Percentiles rank a stretch among this genome's conserved stretches.
phyloP scores from a whole-genome alignment of 75 land plant genomes.

The Isoetes taiwanensis region DNA sequence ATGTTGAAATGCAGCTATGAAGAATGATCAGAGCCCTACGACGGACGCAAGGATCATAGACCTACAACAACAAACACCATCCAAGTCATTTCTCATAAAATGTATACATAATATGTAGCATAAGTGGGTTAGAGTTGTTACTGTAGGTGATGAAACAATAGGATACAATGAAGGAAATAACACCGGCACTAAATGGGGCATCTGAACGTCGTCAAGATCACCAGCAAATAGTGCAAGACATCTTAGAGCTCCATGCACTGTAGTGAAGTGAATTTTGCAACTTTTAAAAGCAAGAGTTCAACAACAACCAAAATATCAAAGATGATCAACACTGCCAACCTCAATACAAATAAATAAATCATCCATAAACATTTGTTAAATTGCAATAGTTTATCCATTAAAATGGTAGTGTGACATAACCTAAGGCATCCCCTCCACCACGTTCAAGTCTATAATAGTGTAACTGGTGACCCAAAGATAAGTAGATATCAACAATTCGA shows the following conservation, averaged over 20 bases:
- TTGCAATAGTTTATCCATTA: too few species aligned
- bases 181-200: slow-evolving; percentile 64
- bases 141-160: slow-evolving; percentile 66
- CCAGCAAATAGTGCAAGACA: slow-evolving; percentile 75
- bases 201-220: slow-evolving; percentile 72
- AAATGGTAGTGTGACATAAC: too few species aligned
- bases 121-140: slow-evolving; percentile 11
- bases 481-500: too few species aligned
- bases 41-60: slow-evolving; percentile 52
- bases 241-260: slow-evolving; percentile 84
- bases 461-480: too few species aligned
- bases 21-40: slow-evolving; percentile 72
- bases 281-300: too few species aligned
- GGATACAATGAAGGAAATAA: slow-evolving; percentile 63
- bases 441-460: too few species aligned
- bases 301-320: too few species aligned
- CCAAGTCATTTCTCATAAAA: neutral
- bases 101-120: neutral
- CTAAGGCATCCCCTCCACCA: too few species aligned
- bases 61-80: slow-evolving; percentile 24
- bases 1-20: slow-evolving; percentile 64
- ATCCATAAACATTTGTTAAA: too few species aligned
- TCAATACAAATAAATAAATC: too few species aligned
- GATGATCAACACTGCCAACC: too few species aligned
- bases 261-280: too few species aligned